These are phyloP conservation scores for Hymenoscyphus repandus DNA, from an alignment of 2,329 filamentous ascomycete genomes.

Conservation along the genomic window DNA sequence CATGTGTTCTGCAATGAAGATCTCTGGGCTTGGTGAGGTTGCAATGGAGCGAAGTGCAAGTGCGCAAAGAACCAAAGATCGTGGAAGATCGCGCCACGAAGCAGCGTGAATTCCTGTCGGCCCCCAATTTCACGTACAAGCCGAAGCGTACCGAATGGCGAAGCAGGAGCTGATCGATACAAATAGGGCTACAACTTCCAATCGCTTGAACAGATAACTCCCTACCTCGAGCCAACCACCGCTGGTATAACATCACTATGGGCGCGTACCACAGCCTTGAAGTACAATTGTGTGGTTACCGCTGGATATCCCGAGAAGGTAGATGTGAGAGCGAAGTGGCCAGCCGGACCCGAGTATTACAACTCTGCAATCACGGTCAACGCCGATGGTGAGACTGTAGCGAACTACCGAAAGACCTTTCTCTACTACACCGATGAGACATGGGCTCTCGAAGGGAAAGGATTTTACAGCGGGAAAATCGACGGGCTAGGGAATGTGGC, in stretches of 20 bases:
- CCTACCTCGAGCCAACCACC: conserved; percentile 62
- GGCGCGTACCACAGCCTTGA: conserved; percentile 62
- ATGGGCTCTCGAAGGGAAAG: conserved; percentile 53
- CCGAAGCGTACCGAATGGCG: not conserved
- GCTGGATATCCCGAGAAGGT: conserved; percentile 71
- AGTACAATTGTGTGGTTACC: conserved; percentile 61
- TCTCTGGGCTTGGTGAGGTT: too few species aligned
- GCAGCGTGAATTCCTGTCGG: not conserved
- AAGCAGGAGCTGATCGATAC: conserved; percentile 1
- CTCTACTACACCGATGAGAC: conserved; percentile 56
- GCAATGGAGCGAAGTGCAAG: too few species aligned
- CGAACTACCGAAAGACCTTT: conserved; percentile 55
- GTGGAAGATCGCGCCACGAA: too few species aligned
- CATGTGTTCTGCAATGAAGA: not conserved
- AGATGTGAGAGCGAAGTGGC: conserved; percentile 46
- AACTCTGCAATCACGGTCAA: conserved; percentile 52
- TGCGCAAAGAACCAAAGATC: too few species aligned
- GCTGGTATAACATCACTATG: conserved; percentile 65
- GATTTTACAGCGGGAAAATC: conserved; percentile 44
- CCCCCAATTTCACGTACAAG: not conserved
- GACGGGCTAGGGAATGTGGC: conserved; percentile 46
- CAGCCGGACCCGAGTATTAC: conserved; percentile 46
- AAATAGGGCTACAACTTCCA: conserved; percentile 65
- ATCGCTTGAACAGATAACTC: conserved; percentile 60
- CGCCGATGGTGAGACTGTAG: conserved; percentile 53